Conservation (phyloP, 78 protist species). For the Neovahlkampfia damariscottae region DNA sequence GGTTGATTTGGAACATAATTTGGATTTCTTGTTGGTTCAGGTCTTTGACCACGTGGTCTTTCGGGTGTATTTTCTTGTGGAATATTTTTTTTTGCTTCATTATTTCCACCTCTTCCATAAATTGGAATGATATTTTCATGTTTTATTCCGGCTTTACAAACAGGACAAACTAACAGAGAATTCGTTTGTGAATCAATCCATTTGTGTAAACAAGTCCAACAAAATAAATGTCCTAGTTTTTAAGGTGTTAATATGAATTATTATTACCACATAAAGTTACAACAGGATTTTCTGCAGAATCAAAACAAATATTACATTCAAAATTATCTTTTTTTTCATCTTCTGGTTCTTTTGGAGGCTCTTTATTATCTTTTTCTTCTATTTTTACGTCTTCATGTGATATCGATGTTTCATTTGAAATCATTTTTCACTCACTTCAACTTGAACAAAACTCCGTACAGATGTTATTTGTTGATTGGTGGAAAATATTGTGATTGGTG, state of each 20-base stretch:
- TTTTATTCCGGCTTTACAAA: slow-evolving; percentile 32
- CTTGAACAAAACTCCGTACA: too few relatives aligned
- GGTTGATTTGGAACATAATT: not conserved
- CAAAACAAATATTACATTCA: slow-evolving; percentile 47
- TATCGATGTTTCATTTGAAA: too few relatives aligned
- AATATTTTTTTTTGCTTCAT: not conserved
- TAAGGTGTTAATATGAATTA: too few relatives aligned
- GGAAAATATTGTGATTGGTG: too few relatives aligned
- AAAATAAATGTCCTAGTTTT: slow-evolving; percentile 46
- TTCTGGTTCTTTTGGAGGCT: too few relatives aligned
- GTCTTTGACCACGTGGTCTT: not conserved
- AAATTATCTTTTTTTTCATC: not conserved
- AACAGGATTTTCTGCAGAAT: slow-evolving; percentile 31
- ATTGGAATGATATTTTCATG: slow-evolving; percentile 22
- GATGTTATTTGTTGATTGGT: too few relatives aligned
- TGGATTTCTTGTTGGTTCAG: not conserved
- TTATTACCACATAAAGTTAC: slow-evolving; percentile 37
- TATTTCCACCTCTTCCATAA: slow-evolving; percentile 9
- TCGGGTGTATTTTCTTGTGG: not conserved
- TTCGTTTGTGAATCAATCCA: slow-evolving; percentile 17
- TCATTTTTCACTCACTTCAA: too few relatives aligned
- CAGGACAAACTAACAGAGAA: slow-evolving; percentile 17
- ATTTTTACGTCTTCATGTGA: too few relatives aligned
- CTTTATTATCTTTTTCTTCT: not conserved
- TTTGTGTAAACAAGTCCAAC: slow-evolving; percentile 29